These are phyloP conservation scores for Lojkania enalia DNA, from an alignment of 2,329 filamentous ascomycete genomes.

Conservation along the genomic window DNA sequence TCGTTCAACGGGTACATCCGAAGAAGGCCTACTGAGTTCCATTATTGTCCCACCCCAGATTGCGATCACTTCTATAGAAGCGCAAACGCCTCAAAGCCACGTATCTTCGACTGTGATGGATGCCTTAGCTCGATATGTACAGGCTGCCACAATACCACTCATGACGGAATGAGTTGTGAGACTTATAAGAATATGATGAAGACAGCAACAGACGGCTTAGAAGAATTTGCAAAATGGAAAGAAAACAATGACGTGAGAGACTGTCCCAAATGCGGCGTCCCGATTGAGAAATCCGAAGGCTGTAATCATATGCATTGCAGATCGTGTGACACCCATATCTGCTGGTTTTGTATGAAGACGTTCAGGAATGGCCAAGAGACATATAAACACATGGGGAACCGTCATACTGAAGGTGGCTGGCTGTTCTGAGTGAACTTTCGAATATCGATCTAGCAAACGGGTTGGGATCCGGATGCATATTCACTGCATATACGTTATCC, in stretches of 20 bases:
- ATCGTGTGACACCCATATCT: conserved; percentile 15
- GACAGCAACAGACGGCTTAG: conserved; percentile 3
- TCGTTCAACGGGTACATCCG: conserved; percentile 21
- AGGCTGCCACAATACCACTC: conserved; percentile 9
- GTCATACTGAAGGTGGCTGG: conserved; percentile 10
- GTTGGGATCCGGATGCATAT: no score
- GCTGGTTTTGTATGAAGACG: conserved; percentile 21
- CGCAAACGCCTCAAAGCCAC: conserved; percentile 5
- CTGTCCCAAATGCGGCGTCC: conserved; percentile 13
- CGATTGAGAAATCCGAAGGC: conserved; percentile 15
- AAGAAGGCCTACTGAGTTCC: conserved; percentile 14
- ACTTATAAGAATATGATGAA: conserved; percentile 7
- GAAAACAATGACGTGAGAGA: conserved; percentile 16
- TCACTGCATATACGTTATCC: no score
- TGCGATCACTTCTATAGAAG: conserved; percentile 21
- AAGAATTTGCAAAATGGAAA: conserved; percentile 18
- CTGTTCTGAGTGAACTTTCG: no score
- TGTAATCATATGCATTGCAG: conserved; percentile 18
- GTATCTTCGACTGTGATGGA: conserved; percentile 20
- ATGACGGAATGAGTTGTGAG: conserved; percentile 14
- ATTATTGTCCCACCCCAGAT: conserved; percentile 22
- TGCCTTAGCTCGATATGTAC: conserved; percentile 19
- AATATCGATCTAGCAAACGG: no score
- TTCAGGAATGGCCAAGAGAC: conserved; percentile 9
- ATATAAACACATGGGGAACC: conserved; percentile 19